Evolutionary conservation across 2,329 filamentous ascomycete genomes (phyloP).

Genomic region (Dactylonectria macrodidyma): DNA sequence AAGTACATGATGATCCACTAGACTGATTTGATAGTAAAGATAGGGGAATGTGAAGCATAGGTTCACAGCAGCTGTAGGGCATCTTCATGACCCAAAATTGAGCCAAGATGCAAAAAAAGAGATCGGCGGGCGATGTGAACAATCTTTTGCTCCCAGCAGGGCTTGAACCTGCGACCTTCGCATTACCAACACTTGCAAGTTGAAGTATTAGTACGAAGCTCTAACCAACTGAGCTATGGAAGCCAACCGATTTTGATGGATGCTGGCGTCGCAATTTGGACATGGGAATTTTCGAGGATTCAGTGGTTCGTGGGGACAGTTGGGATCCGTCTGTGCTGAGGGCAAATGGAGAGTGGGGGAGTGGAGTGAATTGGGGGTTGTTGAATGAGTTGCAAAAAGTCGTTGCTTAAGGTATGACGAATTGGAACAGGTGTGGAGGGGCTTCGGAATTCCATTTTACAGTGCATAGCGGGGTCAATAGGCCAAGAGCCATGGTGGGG

Average conservation of each 20-base stretch:
- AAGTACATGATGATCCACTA: too few species aligned
- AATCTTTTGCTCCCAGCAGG: slow-evolving; percentile 44
- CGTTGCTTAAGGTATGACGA: too few species aligned
- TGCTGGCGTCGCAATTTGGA: rapidly evolving
- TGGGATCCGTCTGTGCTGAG: not conserved
- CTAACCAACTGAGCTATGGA: slow-evolving; percentile 51
- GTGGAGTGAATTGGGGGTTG: slow-evolving; percentile 13
- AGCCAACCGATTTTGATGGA: slow-evolving; percentile 39
- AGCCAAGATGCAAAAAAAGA: slow-evolving; percentile 24
- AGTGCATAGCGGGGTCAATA: slow-evolving; percentile 25
- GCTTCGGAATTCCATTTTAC: slow-evolving; percentile 23
- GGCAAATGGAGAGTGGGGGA: slow-evolving; percentile 16
- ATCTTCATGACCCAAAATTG: not conserved
- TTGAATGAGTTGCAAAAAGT: too few species aligned
- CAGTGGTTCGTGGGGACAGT: not conserved
- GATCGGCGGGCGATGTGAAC: slow-evolving; percentile 37
- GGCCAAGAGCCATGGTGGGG: slow-evolving; percentile 31
- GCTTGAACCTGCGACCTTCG: slow-evolving; percentile 50
- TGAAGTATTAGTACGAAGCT: slow-evolving; percentile 50
- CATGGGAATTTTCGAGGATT: not conserved
- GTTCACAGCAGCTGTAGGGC: too few species aligned
- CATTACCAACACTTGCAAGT: slow-evolving; percentile 41
- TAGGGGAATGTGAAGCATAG: too few species aligned
- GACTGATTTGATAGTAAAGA: too few species aligned
- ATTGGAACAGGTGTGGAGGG: not conserved